Evolutionary conservation across 106 monocot species (phyloP).

Genomic region (Hemerocallis citrina): DNA sequence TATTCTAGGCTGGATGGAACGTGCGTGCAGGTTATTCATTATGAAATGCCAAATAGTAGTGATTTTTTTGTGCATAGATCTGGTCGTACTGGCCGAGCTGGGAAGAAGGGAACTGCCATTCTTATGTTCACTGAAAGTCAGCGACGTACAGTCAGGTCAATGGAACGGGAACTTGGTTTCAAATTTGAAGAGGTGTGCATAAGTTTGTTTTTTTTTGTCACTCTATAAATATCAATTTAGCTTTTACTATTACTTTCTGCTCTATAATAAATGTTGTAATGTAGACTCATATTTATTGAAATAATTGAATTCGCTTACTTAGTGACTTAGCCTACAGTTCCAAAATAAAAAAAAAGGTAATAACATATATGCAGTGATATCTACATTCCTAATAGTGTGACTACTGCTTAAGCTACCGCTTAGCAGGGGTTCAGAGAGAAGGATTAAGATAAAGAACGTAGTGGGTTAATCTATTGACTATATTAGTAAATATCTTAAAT

Average conservation of each 20-base stretch:
- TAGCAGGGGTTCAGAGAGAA: too few species aligned
- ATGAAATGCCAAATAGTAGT: conserved; percentile 34
- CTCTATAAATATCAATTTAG: background rate
- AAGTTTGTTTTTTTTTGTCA: background rate
- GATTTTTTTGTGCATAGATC: conserved; percentile 45
- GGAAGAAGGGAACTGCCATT: conserved; percentile 33
- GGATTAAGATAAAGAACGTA: too few species aligned
- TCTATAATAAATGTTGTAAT: background rate
- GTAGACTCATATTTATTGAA: background rate
- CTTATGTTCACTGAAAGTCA: conserved; percentile 37
- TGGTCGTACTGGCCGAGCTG: conserved; percentile 47
- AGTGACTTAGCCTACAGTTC: background rate
- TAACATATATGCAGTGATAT: background rate
- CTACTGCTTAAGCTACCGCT: too few species aligned
- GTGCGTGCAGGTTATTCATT: conserved; percentile 37
- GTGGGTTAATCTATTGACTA: too few species aligned
- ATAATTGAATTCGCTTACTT: background rate
- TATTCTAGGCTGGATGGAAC: background rate
- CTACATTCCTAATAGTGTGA: too few species aligned
- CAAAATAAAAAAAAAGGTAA: background rate
- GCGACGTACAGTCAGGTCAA: conserved; percentile 18
- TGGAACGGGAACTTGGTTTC: conserved; percentile 27
- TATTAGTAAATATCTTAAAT: too few species aligned
- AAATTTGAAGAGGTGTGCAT: conserved; percentile 26
- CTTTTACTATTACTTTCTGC: background rate